These are phyloP conservation scores for Rhodosporidiobolus sp. DNA, from an alignment of 768 basidiomycete species.

Conservation along the genomic window DNA sequence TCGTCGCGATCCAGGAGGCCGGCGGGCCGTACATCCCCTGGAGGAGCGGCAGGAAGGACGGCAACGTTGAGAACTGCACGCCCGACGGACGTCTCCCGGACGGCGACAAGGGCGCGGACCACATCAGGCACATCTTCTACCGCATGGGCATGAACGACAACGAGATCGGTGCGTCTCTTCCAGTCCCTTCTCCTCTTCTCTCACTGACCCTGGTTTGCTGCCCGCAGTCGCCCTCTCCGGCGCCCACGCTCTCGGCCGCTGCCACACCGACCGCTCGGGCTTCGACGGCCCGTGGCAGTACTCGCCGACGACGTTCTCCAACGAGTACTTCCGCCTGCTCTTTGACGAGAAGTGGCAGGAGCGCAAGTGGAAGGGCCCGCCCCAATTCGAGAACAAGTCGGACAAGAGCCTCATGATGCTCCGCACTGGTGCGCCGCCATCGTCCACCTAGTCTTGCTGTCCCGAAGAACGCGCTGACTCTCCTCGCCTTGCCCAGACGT, in stretches of 20 bases:
- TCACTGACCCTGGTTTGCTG: not conserved
- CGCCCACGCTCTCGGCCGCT: conserved; percentile 92
- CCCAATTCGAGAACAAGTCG: conserved; percentile 89
- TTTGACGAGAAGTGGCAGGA: conserved; percentile 66
- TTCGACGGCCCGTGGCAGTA: conserved; percentile 77
- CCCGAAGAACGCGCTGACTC: conserved; percentile 13
- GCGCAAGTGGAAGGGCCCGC: conserved; percentile 82
- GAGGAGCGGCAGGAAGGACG: conserved; percentile 90
- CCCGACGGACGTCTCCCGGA: conserved; percentile 60
- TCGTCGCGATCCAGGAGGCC: conserved; percentile 84
- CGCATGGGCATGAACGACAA: conserved; percentile 97
- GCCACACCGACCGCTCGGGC: conserved; percentile 79
- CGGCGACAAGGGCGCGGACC: conserved; percentile 74
- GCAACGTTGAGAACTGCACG: conserved; percentile 60
- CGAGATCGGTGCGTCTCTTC: conserved; percentile 73
- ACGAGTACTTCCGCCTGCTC: conserved; percentile 55
- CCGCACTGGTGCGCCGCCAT: too few relatives aligned
- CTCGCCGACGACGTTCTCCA: conserved; percentile 20
- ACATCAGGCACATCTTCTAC: conserved; percentile 81
- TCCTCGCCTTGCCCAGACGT: conserved; percentile 63
- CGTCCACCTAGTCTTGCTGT: not conserved
- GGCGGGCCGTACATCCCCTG: conserved; percentile 88
- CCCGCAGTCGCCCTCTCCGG: conserved; percentile 63
- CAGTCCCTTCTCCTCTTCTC: too few relatives aligned
- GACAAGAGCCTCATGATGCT: conserved; percentile 91